Percentiles rank a stretch among this genome's conserved stretches.
These are phyloP conservation scores for Cladosporium sp. DNA, from an alignment of 2,329 filamentous ascomycete species.

Conservation along the genomic window DNA sequence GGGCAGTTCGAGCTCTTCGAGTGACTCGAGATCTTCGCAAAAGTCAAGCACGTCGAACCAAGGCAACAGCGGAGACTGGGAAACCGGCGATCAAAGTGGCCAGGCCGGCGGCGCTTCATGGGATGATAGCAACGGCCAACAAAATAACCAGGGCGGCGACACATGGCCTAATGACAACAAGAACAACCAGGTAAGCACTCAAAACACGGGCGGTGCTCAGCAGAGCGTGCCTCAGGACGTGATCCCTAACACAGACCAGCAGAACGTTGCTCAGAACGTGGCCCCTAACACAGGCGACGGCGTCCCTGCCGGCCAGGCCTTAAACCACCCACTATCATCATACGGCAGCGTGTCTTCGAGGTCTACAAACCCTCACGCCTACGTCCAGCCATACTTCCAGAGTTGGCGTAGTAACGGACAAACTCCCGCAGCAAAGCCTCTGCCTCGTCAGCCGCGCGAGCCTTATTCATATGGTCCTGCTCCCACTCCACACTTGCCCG, in stretches of 20 bases:
- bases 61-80: background rate
- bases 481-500: conserved; percentile 29
- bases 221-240: background rate
- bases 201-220: background rate
- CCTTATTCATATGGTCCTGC: conserved; percentile 36
- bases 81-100: background rate
- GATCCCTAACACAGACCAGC: background rate
- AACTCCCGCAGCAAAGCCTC: conserved; percentile 2
- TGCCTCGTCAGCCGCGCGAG: conserved; percentile 22
- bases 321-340: background rate
- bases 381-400: conserved; percentile 17
- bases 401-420: background rate
- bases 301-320: background rate
- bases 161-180: background rate
- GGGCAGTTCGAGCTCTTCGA: background rate
- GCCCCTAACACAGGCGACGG: background rate
- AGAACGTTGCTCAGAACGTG: background rate
- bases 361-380: conserved; percentile 7
- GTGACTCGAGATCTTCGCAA: background rate
- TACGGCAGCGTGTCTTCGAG: conserved; percentile 15
- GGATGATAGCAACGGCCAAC: background rate
- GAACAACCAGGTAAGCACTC: background rate
- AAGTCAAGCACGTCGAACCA: background rate
- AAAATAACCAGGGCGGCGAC: background rate
- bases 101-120: background rate